Base-by-base conservation (phyloP, 345 rosid species). In the Salix exigua region DNA sequence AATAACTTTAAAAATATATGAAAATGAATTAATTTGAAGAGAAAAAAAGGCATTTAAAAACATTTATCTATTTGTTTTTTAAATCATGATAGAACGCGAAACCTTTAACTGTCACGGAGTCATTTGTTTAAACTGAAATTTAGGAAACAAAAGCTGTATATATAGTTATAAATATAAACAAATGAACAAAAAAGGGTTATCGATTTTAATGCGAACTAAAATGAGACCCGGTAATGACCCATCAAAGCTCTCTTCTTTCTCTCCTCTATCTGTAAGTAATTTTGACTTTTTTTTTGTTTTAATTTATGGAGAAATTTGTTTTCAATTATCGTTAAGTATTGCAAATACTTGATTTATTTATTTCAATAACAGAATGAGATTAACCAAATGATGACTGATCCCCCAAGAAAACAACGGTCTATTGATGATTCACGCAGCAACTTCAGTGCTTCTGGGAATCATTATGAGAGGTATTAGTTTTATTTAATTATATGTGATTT, bases 161-260 rank as follows among this genome's bases (percentile, higher is more conserved):
- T 14, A 19, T 28, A 7, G 31, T 65, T 28, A 4, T 33, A 33
- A 33, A 23, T 26, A 65, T 30, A 4, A 40, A n/a, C 46, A 91
- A 66, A 64, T 94, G 98, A 92, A 86, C 90, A 94, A 88, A 90
- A 90, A 84, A 79, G 86, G 86, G 11, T 77, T 90, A 75, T 86
- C 92, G 70, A 86, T 94, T 78, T 82, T 92, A 68, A 51, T 92
- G 89, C 87, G 98, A 35, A 84, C 95, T 31, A 87, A 90, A 80
- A 92, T 92, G 94, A 86, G 84, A 50, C 89, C 91, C 16, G 61
- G 44, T 28, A 66, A 65, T 78, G 79, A 89, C 75, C 69, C 89
- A 48, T 30, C 73, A 79, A 91, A 85, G 58, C 9, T 77, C 48
- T 60, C 89, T 38, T 84, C 89, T 38, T 85, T 86, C 73, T 82